Conservation (phyloP, 2,329 filamentous ascomycete genomes). For the Trichoderma breve region DNA sequence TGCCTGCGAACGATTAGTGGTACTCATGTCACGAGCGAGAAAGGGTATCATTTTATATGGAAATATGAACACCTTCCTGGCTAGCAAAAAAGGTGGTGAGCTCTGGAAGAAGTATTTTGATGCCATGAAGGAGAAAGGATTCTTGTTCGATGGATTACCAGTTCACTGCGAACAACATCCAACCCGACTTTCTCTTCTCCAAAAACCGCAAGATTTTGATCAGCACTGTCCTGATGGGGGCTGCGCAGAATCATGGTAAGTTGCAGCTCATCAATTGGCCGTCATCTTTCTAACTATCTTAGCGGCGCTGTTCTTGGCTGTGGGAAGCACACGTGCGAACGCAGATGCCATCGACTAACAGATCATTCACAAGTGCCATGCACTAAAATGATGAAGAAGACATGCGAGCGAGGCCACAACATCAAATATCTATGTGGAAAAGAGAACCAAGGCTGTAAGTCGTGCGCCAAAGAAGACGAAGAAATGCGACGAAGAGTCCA, state of each 20-base stretch:
- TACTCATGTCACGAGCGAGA: slow-evolving; percentile 65
- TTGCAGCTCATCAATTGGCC: slow-evolving; percentile 11
- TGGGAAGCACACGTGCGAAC: slow-evolving; percentile 56
- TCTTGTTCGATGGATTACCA: slow-evolving; percentile 60
- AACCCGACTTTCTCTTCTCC: slow-evolving; percentile 45
- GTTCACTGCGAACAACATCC: slow-evolving; percentile 61
- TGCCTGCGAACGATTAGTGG: slow-evolving; percentile 65
- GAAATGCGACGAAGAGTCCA: slow-evolving; percentile 42
- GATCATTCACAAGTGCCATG: slow-evolving; percentile 55
- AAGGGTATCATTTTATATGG: slow-evolving; percentile 67
- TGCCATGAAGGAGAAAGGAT: slow-evolving; percentile 48
- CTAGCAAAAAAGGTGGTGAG: slow-evolving; percentile 40
- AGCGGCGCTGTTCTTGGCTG: slow-evolving; percentile 55
- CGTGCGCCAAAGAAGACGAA: slow-evolving; percentile 52
- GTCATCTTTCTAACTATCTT: slow-evolving; percentile 18
- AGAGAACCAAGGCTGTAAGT: slow-evolving; percentile 41
- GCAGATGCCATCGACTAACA: slow-evolving; percentile 58
- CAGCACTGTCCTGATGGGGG: slow-evolving; percentile 66
- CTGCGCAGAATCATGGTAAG: slow-evolving; percentile 62
- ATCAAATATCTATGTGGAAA: slow-evolving; percentile 46
- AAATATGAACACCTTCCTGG: slow-evolving; percentile 65
- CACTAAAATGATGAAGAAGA: slow-evolving; percentile 36
- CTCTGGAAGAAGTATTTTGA: slow-evolving; percentile 60
- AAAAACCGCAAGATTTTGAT: slow-evolving; percentile 57
- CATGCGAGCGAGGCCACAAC: slow-evolving; percentile 53